These are phyloP conservation scores for Ceratobasidium sp. DNA, from an alignment of 1,284 basidiomycete genomes.

Conservation along the genomic window DNA sequence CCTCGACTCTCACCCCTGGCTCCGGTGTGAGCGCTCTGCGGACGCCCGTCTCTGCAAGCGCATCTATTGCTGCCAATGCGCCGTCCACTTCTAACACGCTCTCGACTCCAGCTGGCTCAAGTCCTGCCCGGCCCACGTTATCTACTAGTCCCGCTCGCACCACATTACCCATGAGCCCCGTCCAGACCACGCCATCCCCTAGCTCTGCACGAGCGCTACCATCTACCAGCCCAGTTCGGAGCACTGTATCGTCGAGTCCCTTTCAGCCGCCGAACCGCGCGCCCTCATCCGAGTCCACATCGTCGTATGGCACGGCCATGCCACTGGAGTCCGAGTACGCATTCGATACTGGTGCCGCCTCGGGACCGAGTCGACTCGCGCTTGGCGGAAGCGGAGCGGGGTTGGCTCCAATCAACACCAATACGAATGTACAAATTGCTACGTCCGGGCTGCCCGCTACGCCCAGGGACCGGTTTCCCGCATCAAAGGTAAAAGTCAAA, in stretches of 20 bases:
- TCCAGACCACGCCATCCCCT: background rate
- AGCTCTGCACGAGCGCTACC: background rate
- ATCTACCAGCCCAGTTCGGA: conserved; percentile 11
- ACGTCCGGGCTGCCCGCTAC: conserved; percentile 14
- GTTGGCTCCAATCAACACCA: conserved; percentile 29
- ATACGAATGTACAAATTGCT: background rate
- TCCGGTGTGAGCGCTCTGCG: conserved; percentile 9
- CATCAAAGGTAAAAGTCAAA: conserved; percentile 22
- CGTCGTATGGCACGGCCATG: conserved; percentile 39
- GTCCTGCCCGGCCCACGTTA: conserved; percentile 6
- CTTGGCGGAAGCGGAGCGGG: conserved; percentile 7
- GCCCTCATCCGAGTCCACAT: conserved; percentile 14
- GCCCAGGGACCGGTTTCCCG: conserved; percentile 25
- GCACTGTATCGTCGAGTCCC: background rate
- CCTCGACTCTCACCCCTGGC: conserved; percentile 17
- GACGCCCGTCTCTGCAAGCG: conserved; percentile 9
- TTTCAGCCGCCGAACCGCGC: conserved; percentile 15
- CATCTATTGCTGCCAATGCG: conserved; percentile 1
- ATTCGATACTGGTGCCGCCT: conserved; percentile 3
- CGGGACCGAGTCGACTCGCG: conserved; percentile 27
- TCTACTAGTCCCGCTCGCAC: conserved; percentile 2
- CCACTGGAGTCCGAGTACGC: conserved; percentile 29
- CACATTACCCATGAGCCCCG: background rate
- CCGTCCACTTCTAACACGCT: background rate
- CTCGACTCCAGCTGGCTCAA: background rate